Base-by-base conservation (phyloP, 2,329 filamentous ascomycete genomes). In the Calycina herbarum region DNA sequence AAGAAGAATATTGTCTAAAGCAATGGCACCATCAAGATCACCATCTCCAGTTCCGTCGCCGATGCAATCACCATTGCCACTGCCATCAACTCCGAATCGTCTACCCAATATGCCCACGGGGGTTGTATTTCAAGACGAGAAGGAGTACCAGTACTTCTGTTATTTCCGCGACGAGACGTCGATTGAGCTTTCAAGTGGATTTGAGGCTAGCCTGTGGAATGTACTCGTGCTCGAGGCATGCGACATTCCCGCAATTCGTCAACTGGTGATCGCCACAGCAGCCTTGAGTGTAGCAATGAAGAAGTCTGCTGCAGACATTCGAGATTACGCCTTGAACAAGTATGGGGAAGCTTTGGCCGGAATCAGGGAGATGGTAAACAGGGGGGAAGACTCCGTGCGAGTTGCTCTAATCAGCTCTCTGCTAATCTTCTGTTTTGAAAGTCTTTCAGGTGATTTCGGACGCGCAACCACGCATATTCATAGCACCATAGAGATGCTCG, bases 341-440 rank as follows among this genome's bases (percentile, higher is more conserved):
- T 72, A 72, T 56, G 64, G 66, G 11, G 68, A 67, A 51, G 68
- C 69, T 24, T 61, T 73, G n/a, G 68, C 63, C 31, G 60, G 64
- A 15, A 64, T 72, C 20, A 66, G 63, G 45, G 65, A 68, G 20
- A 62, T 67, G 31, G 62, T 71, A 17, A 40, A 48, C 8, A 56
- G 45, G 33, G 63, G 66, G 1, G 40, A 69, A 24, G 67, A 72
- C 31, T 66, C 67, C 8, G 51, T 69, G 45, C 62, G 71, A 56
- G 68, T 67, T 11, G 60, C 67, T 7, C 63, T 72, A 4, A 69
- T 73, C 38, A 69, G 69, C 29, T 67, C 69, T n/a, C 65, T 73
- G 13, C 66, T 73, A 5, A 73, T 73, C 20, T 72, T 68, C 56
- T 71, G 70, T 60, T 73, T 73, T 63, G 70, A 73, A 42, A 71